Conservation (phyloP, 2,329 filamentous ascomycete species). For the Plectosphaerella cucumerina region DNA sequence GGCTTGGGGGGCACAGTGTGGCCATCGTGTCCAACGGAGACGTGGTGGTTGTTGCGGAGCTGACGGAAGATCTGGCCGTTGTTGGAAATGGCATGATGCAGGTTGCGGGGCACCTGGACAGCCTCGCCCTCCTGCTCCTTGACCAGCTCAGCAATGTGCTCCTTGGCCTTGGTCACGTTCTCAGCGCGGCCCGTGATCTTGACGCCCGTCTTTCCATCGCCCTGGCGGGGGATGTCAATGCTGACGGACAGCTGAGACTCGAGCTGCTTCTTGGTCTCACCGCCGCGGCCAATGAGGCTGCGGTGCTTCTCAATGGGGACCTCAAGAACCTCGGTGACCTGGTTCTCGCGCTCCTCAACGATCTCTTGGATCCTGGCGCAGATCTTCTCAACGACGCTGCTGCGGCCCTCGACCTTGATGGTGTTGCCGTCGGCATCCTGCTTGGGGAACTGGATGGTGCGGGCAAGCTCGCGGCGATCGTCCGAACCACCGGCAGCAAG, state of each 20-base stretch:
- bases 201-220: slow-evolving; percentile 76
- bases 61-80: slow-evolving; percentile 92
- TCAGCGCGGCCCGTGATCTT: slow-evolving; percentile 77
- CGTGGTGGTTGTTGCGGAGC: slow-evolving; percentile 78
- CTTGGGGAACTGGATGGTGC: slow-evolving; percentile 92
- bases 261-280: slow-evolving; percentile 78
- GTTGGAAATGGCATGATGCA: slow-evolving; percentile 83
- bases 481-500: slow-evolving; percentile 84
- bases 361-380: slow-evolving; percentile 75
- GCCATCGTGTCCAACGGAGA: slow-evolving; percentile 88
- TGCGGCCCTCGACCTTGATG: slow-evolving; percentile 85
- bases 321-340: slow-evolving; percentile 73
- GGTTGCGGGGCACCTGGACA: slow-evolving; percentile 72
- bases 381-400: slow-evolving; percentile 83
- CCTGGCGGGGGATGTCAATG: slow-evolving; percentile 88
- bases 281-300: slow-evolving; percentile 84
- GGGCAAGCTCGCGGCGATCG: slow-evolving; percentile 76
- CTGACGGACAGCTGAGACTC: slow-evolving; percentile 83
- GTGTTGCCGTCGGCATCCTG: slow-evolving; percentile 75
- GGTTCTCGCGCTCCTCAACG: slow-evolving; percentile 77
- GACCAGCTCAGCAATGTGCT: slow-evolving; percentile 72
- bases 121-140: slow-evolving; percentile 89
- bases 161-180: slow-evolving; percentile 81
- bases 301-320: slow-evolving; percentile 88
- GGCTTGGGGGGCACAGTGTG: slow-evolving; percentile 71